Base-by-base conservation (phyloP, 1,284 basidiomycete species). In the Bjerkandera adusta region DNA sequence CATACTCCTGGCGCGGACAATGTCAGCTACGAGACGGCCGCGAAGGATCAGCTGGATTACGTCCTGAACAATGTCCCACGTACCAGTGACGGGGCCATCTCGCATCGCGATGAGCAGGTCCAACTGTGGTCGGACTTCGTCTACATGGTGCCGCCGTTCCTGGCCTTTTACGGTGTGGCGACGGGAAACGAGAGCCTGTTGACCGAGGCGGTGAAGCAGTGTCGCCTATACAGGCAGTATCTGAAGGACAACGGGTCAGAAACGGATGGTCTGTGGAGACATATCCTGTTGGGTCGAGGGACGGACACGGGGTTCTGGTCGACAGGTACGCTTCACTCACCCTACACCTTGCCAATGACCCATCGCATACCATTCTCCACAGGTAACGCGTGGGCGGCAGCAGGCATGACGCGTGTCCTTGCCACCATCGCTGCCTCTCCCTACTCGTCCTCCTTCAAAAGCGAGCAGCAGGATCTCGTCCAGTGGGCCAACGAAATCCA, bases 91-190 rank as follows among this genome's bases (percentile, higher is more conserved):
- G 92, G 92, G 1, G 92, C 92, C 0, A 83, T 95, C 26, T 92
- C 89, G 2, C 92, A 95, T 63, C 73, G 85, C 1, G 70, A 70
- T 8, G 69, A 72, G 1, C 68, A 85, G 58, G 69, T 87, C 2
- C 85, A 90, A 58, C 71, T 89, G 11, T 89, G 87, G 86, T 79
- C 79, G 36, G 88, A 90, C 62, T 90, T 73, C 47, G 75, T 89
- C 5, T 92, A 89, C 66, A 92, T 95, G 92, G 87, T 89, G 0
- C 93, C 94, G 0, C 94, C 94, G 0, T 97, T 95, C 67, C 67
- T 97, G 7, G 92, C 94, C 0, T 93, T 89, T 66, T 95, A 92
- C 62, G 95, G 89, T 24, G 81, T 83, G 26, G 57, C 81, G 21
- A 81, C 80, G 1, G 60, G 69, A 24, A 93, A 96, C 65, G 64